Percentiles rank a stretch among this genome's conserved stretches.
Conservation (phyloP, 371 early-diverging fungal genomes). For the Racocetra persica region DNA sequence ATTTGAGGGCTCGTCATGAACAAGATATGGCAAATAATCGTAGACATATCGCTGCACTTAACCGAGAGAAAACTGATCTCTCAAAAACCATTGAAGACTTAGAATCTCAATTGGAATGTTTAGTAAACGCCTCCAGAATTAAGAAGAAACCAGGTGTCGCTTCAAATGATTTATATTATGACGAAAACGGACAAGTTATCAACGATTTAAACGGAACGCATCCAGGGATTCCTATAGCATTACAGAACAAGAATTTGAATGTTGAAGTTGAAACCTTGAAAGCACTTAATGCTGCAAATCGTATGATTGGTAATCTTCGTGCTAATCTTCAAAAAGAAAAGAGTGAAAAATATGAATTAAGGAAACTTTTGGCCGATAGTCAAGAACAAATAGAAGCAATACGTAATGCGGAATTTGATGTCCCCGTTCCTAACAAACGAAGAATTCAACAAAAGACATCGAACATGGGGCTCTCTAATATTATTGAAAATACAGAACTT, state of each 20-base stretch:
- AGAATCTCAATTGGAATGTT: constrained; percentile 60
- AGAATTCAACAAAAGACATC: constrained; percentile 37
- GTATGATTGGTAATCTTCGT: constrained; percentile 20
- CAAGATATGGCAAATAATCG: constrained; percentile 76
- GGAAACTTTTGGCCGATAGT: constrained; percentile 66
- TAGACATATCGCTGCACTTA: constrained; percentile 65
- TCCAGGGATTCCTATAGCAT: neutral
- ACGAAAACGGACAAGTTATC: neutral
- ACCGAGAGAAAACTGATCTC: constrained; percentile 72
- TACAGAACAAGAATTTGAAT: constrained; percentile 11
- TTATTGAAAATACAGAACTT: constrained; percentile 21
- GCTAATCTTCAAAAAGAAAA: constrained; percentile 44
- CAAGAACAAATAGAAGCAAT: constrained; percentile 68
- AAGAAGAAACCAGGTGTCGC: constrained; percentile 47
- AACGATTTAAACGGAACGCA: neutral
- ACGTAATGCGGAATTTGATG: constrained; percentile 53
- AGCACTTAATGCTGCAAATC: neutral
- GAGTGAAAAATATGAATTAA: constrained; percentile 68
- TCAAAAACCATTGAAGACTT: constrained; percentile 68
- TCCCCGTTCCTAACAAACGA: neutral
- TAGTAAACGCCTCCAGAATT: constrained; percentile 41
- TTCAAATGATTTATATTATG: constrained; percentile 43
- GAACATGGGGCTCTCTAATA: constrained; percentile 47
- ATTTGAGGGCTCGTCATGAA: constrained; percentile 71
- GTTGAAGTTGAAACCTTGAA: constrained; percentile 41